phyloP scores from a whole-genome alignment of 257 asterid genomes.

The Scutellaria barbata region DNA sequence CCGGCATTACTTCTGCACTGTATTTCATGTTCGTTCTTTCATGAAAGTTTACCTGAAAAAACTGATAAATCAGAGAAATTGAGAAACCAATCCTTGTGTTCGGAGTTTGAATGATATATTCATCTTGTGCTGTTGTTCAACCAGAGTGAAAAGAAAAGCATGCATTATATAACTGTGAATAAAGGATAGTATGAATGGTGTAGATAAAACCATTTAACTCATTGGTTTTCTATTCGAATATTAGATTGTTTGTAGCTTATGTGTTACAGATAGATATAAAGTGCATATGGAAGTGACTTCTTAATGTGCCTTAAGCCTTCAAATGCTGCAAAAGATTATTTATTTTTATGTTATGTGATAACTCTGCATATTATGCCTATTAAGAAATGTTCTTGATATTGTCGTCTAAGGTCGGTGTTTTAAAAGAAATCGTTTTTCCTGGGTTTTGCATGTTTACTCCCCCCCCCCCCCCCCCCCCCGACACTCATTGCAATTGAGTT shows the following conservation, averaged over 20 bases:
- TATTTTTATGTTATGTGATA: background rate
- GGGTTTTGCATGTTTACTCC: too few species aligned
- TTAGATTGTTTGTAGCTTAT: background rate
- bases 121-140: background rate
- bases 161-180: too few species aligned
- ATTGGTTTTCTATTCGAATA: conserved; percentile 18
- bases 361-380: background rate
- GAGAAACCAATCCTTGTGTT: background rate
- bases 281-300: background rate
- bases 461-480: too few species aligned
- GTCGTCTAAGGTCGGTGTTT: background rate
- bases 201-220: background rate
- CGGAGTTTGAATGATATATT: background rate
- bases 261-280: background rate
- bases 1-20: background rate
- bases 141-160: background rate
- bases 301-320: background rate
- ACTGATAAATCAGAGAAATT: conserved; percentile 1
- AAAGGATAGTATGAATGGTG: background rate
- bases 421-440: too few species aligned
- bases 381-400: background rate
- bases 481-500: too few species aligned
- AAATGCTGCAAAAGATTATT: background rate
- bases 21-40: conserved; percentile 15
- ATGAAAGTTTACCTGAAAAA: background rate